Base-by-base conservation (phyloP, 208 protist species). In the Angomonas deanei region DNA sequence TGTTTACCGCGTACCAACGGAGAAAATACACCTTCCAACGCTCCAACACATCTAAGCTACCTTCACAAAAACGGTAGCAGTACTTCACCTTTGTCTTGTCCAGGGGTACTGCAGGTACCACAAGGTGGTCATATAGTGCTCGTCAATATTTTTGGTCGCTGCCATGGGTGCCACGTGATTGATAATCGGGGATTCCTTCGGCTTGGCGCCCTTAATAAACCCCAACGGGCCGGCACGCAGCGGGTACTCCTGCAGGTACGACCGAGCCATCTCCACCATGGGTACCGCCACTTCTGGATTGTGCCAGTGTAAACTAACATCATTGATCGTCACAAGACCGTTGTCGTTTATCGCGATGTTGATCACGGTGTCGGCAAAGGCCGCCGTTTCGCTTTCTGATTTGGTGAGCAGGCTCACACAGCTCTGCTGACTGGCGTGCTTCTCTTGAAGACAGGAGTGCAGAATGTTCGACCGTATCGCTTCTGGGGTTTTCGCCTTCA, bases 1-100 rank as follows among this genome's bases (percentile, higher is more conserved):
- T 33, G 28, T 59, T 34, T 30, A 59, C 42, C 17, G 42, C 53
- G 53, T 59, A 59, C 53, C 53, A 59, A 6, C 17, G 10, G 21
- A 42, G 39, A 4, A 59, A 23, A 5, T 3, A 6, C 27, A 39
- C 53, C 2, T n/a, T 2, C 28, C 27, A 34, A 13, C 53, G 53
- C 15, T 42, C 28, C 31, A 39, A 4, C 31, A 39, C 24, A 23
- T 8, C 1, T 8, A 59, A 23, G 15, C 32, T 23, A 6, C 32
- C 28, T 23, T 59, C 53, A 21, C 53, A 59, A 23, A 59, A 59
- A 1, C 2, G 19, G 3, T 46, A 34, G 28, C 53, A 59, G 28
- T 59, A 59, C 53, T 59, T 34, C 8, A 30, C 30, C 8, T 59
- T 23, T 21, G 23, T 34, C 3, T 30, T 6, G 15, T 59, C n/a